Conservation (phyloP, 2,329 filamentous ascomycete species). For the Falciphora oryzae region DNA sequence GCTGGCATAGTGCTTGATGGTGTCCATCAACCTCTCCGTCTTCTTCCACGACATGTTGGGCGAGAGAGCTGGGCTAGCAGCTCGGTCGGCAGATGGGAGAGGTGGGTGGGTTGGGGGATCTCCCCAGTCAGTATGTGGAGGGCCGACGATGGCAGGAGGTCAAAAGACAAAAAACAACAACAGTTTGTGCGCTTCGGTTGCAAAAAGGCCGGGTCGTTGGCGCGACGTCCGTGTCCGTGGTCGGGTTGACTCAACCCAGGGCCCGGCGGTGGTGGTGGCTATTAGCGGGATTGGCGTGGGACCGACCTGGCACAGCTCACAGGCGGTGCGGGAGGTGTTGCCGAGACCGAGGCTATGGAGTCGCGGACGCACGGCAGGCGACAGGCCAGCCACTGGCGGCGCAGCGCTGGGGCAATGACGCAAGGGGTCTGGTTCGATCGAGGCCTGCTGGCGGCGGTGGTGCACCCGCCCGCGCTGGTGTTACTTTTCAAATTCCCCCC, state of each 20-base stretch:
- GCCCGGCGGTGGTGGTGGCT: neutral
- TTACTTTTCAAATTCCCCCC: too few species aligned
- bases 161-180: neutral
- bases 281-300: neutral
- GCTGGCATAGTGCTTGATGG: slow-evolving; percentile 93
- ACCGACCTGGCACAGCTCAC: neutral
- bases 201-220: neutral
- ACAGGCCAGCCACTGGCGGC: neutral
- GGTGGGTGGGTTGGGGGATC: too few species aligned
- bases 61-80: slow-evolving; percentile 7
- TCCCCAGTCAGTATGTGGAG: neutral
- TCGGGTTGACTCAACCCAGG: neutral
- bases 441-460: neutral
- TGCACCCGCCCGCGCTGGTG: neutral
- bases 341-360: slow-evolving; percentile 10
- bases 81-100: neutral
- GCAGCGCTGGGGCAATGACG: neutral
- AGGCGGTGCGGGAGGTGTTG: slow-evolving; percentile 4
- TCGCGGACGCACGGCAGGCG: slow-evolving; percentile 4
- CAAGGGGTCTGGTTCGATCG: neutral
- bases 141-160: neutral
- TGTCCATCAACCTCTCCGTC: slow-evolving; percentile 86
- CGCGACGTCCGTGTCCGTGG: neutral
- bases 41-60: slow-evolving; percentile 87
- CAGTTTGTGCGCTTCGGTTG: too few species aligned